These are phyloP conservation scores for Amaranthus cruentus DNA, from an alignment of 148 eudicot genomes.

Conservation along the genomic window DNA sequence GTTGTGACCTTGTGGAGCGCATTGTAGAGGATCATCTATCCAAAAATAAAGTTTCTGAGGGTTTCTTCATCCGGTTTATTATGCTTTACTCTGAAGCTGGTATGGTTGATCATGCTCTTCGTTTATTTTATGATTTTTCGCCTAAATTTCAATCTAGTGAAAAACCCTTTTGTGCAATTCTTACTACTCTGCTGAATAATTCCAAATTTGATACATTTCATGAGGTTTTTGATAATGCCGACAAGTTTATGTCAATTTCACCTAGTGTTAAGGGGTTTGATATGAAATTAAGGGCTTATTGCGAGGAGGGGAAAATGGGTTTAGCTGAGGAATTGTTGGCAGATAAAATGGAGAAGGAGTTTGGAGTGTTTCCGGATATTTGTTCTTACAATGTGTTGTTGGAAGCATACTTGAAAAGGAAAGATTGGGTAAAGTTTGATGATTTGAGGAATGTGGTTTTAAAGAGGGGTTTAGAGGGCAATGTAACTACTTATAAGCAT, in stretches of 20 bases:
- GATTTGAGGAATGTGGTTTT: constrained; percentile 21
- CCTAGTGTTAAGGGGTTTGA: constrained; percentile 23
- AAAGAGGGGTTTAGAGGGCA: constrained; percentile 22
- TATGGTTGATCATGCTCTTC: constrained; percentile 31
- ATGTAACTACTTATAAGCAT: constrained; percentile 28
- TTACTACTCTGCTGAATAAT: constrained; percentile 20
- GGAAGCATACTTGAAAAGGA: constrained; percentile 20
- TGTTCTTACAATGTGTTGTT: constrained; percentile 26
- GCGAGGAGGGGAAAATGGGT: constrained; percentile 13
- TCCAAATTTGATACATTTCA: constrained; percentile 19
- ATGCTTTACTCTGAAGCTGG: constrained; percentile 29
- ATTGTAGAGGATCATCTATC: constrained; percentile 10
- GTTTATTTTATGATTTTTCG: constrained; percentile 17
- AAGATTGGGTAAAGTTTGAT: constrained; percentile 26
- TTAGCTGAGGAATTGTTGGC: constrained; percentile 21
- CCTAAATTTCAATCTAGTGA: constrained; percentile 3
- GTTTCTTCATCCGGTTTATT: constrained; percentile 22
- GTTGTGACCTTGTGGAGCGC: constrained; percentile 22
- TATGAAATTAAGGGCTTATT: constrained; percentile 28
- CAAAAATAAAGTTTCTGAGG: constrained; percentile 15
- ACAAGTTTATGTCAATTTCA: neutral
- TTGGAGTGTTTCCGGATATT: constrained; percentile 18
- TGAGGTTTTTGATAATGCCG: constrained; percentile 5
- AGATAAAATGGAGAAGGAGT: constrained; percentile 19
- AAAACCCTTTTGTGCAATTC: constrained; percentile 30